These are phyloP conservation scores for Kalmusia sp. DNA, from an alignment of 2,329 filamentous ascomycete species.

Conservation along the genomic window DNA sequence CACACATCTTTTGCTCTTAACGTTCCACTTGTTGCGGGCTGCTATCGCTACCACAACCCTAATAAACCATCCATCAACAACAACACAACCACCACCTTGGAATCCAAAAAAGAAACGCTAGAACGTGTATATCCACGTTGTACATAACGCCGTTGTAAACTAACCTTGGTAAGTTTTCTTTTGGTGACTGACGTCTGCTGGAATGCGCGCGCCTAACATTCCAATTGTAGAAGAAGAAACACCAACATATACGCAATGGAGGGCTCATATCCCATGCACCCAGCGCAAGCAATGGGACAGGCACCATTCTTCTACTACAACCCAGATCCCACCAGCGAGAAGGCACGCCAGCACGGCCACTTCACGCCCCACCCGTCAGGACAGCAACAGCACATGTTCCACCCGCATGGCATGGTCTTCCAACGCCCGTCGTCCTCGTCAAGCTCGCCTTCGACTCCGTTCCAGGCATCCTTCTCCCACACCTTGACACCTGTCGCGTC, in stretches of 20 bases:
- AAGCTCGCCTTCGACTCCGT: slow-evolving; percentile 63
- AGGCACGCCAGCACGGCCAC: slow-evolving; percentile 72
- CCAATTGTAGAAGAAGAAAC: slow-evolving; percentile 23
- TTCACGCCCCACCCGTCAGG: slow-evolving; percentile 66
- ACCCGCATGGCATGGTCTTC: slow-evolving; percentile 55
- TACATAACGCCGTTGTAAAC: slow-evolving; percentile 18
- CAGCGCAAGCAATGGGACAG: slow-evolving; percentile 67
- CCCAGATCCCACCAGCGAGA: slow-evolving; percentile 74
- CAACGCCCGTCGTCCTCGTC: slow-evolving; percentile 64
- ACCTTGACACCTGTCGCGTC: slow-evolving; percentile 79
- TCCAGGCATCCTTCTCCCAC: slow-evolving; percentile 62
- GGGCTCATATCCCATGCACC: slow-evolving; percentile 62
- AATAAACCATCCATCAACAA: slow-evolving; percentile 25
- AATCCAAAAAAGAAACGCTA: too few relatives aligned
- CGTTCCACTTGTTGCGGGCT: slow-evolving; percentile 15
- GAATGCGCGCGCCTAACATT: slow-evolving; percentile 34
- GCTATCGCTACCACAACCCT: slow-evolving; percentile 29
- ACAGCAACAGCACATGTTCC: slow-evolving; percentile 45
- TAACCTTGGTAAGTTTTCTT: slow-evolving; percentile 25
- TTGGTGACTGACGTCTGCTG: slow-evolving; percentile 4
- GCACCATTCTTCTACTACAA: slow-evolving; percentile 88
- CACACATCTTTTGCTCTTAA: neutral
- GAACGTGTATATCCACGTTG: slow-evolving; percentile 17
- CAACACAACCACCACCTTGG: slow-evolving; percentile 5
- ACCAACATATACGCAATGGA: slow-evolving; percentile 64